A percentile compares a stretch with the other conserved stretches of the same genome.
phyloP scores from a whole-genome alignment of 768 basidiomycete species.

The Boletus reticuloceps region DNA sequence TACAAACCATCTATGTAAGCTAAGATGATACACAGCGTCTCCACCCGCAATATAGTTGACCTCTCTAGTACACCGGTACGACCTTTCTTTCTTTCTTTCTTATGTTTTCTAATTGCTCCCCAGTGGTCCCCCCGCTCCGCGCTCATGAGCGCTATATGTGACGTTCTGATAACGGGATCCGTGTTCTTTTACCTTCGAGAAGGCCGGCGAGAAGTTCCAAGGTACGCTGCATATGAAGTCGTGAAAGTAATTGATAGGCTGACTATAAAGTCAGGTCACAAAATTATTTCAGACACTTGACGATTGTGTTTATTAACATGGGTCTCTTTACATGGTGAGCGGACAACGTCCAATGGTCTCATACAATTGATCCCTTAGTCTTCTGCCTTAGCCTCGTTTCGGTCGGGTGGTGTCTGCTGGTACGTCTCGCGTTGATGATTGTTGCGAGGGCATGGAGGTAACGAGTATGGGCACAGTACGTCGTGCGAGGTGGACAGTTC shows the following conservation, averaged over 20 bases:
- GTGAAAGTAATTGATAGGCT: too few species aligned
- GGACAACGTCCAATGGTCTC: not conserved
- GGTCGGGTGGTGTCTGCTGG: conserved; percentile 6
- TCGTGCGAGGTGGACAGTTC: not conserved
- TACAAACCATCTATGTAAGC: not conserved
- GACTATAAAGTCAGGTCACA: not conserved
- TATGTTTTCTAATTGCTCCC: not conserved
- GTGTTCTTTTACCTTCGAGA: conserved; percentile 22
- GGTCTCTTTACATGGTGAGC: conserved; percentile 13
- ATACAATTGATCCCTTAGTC: fast-evolving
- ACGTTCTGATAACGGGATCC: conserved; percentile 17
- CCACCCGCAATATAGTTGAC: not conserved
- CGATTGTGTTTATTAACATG: conserved; percentile 13
- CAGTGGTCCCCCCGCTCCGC: conserved; percentile 31
- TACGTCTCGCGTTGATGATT: not conserved
- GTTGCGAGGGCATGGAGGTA: not conserved
- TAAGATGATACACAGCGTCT: not conserved
- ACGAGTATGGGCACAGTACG: not conserved
- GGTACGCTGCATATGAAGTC: not conserved
- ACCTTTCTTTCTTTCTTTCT: not conserved
- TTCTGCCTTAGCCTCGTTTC: conserved; percentile 1
- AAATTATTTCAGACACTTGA: conserved; percentile 10
- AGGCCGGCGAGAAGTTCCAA: conserved; percentile 4
- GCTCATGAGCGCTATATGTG: conserved; percentile 6
- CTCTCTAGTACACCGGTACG: not conserved